Base-by-base conservation (phyloP, 78 protist genomes). In the Bodo saltans region DNA sequence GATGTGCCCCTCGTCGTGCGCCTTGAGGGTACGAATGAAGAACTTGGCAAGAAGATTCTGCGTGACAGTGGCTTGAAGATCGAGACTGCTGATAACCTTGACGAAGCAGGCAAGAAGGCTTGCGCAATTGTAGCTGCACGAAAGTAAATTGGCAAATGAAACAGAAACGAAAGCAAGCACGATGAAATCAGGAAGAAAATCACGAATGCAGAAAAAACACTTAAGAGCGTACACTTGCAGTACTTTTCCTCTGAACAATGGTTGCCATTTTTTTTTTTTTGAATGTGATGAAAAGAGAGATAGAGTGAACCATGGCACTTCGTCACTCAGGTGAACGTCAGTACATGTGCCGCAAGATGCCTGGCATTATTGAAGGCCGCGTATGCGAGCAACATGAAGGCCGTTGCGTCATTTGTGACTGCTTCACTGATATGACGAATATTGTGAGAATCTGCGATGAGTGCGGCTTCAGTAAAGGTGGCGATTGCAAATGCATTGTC, bases 391-490 rank as follows among this genome's bases (percentile, higher is more conserved):
- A 38, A 1, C 72, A 82, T 32, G 98, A 96, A 80, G 98, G 98
- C 53, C 91, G 89, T 68, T 96, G 98, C 70, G 94, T 91, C 33
- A 79, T 94, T 12, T 96, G 98, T 72, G 98, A 96, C 78, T 92
- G 95, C 38, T 87, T 88, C 72, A 96, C 93, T 32, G 73, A 87
- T 37, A 96, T 97, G 28, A 23, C 53, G n/a, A 90, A 93, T 3
- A 85, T 94, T 27, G 98, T 93, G 4, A 83, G 94, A 69, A 85
- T 96, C 70, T 96, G 98, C 72, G 98, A 96, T 71, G 98, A 96
- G 42, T 96, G 98, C 85, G 92, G 89, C 76, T 96, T 93, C 83
- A 8, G 17, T 8, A 8, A 17, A 17, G 98, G 96, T n/a, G 82
- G 95, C n/a, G 72, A 86, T 69, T 90, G 90, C 72, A 74, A 91